Base-by-base conservation (phyloP, 352 stramenopile species). In the Phytophthora pistaciae region DNA sequence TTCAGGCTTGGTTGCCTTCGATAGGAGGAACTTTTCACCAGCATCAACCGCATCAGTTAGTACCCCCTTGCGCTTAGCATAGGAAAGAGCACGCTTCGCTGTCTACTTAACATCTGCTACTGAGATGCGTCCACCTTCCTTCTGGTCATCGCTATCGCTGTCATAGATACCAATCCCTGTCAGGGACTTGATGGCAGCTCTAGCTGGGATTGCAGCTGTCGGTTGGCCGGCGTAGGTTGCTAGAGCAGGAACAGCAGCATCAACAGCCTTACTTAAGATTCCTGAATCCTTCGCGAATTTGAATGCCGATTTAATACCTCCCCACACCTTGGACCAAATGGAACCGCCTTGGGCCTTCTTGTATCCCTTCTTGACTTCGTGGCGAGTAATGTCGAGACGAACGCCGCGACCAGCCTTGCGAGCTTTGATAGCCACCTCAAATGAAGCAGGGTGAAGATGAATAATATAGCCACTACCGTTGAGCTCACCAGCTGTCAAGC, bases 1-100 rank as follows among this genome's bases (percentile, higher is more conserved):
- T 42, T 63, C 63, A 20, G 11, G 60, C 25, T 29, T 29, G 25
- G 25, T 29, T 29, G 25, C 25, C 25, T 29, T 29, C 25, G 25
- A 29, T 29, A 29, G 25, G 25, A 29, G 25, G 25, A 29, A 29
- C 25, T 2, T 29, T 29, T 29, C 25, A 5, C 25, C 25, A 5
- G 25, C 25, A 5, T 29, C 25, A 29, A 29, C 25, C 3, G 25
- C 25, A 29, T 29, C 25, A 29, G 25, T 54, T 11, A 75, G 5
- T 6, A 70, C 1, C 0, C 61, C 61, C 36, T 75, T 75, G 2
- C 49, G 31, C 42, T 75, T 75, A n/a, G 48, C 36, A 20, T 70
- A 70, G 0, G 20, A 18, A 21, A 64, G 52, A 54, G 64, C 55
- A 25, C 8, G 14, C n/a, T 60, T 70, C 16, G 63, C 55, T 25